phyloP scores from a whole-genome alignment of 129 eudicot genomes.

The Flaveria robusta region DNA sequence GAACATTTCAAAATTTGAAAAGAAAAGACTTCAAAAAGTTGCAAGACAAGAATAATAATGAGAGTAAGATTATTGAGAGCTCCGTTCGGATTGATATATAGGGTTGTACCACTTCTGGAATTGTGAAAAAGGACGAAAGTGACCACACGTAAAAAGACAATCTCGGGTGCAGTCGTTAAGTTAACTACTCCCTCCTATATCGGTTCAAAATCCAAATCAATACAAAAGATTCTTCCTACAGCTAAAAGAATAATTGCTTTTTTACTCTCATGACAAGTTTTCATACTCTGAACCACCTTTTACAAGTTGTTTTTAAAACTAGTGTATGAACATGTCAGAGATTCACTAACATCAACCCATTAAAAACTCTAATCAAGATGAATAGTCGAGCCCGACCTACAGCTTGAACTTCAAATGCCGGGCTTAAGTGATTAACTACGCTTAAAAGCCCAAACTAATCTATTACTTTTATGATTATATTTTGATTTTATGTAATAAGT shows the following conservation, averaged over 20 bases:
- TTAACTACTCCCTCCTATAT: conserved; percentile 23
- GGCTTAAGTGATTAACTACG: no score
- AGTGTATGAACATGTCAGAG: no score
- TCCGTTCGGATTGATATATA: conserved; percentile 2
- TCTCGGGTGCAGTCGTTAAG: conserved; percentile 18
- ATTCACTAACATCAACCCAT: no score
- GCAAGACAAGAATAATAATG: conserved; percentile 31
- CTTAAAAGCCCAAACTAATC: no score
- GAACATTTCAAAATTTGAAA: conserved; percentile 38
- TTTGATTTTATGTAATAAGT: no score
- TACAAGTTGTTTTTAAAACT: no score
- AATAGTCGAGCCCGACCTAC: no score
- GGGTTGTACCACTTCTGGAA: conserved; percentile 17
- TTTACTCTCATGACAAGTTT: neutral
- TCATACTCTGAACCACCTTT: no score
- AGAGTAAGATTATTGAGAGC: conserved; percentile 15
- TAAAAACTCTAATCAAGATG: no score
- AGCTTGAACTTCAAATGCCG: no score
- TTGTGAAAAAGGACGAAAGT: conserved; percentile 34
- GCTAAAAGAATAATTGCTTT: conserved; percentile 30
- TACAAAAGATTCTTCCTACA: conserved; percentile 33
- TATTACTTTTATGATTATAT: no score
- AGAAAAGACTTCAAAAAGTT: neutral
- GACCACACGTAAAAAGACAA: conserved; percentile 33
- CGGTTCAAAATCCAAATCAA: conserved; percentile 27